A percentile compares a stretch with the other conserved stretches of the same genome.
Evolutionary conservation across 2,329 filamentous ascomycete species (phyloP).

Genomic region (Lachnellula cervina): DNA sequence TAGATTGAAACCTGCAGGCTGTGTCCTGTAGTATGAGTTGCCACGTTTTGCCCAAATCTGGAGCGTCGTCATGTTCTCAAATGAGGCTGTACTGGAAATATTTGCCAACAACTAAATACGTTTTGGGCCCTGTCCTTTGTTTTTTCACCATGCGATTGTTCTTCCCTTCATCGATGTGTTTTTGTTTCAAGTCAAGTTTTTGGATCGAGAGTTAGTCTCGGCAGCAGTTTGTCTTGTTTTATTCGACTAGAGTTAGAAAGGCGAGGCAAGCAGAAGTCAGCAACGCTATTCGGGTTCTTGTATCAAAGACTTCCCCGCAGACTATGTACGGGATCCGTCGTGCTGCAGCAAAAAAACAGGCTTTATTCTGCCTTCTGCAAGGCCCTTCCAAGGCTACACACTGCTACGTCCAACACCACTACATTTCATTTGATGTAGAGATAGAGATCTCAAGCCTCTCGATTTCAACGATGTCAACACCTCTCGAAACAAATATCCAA

Average conservation of each 20-base stretch:
- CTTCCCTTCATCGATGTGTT: background rate
- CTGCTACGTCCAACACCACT: background rate
- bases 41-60: background rate
- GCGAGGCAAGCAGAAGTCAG: background rate
- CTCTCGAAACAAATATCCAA: background rate
- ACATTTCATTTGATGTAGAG: background rate
- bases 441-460: background rate
- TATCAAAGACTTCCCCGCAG: background rate
- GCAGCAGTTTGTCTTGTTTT: background rate
- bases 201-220: background rate
- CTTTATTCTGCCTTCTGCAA: no score
- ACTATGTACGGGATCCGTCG: no score
- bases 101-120: no score
- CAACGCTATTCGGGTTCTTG: background rate
- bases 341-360: no score
- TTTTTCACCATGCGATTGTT: background rate
- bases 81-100: slow-evolving; percentile 6
- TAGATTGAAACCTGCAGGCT: background rate
- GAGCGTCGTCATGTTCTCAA: background rate
- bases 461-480: background rate
- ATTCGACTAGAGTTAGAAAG: background rate
- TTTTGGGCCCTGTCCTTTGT: background rate
- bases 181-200: background rate
- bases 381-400: background rate
- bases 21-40: background rate